Evolutionary conservation across 1,284 basidiomycete species (phyloP).

Genomic region (Schizophyllum commune): DNA sequence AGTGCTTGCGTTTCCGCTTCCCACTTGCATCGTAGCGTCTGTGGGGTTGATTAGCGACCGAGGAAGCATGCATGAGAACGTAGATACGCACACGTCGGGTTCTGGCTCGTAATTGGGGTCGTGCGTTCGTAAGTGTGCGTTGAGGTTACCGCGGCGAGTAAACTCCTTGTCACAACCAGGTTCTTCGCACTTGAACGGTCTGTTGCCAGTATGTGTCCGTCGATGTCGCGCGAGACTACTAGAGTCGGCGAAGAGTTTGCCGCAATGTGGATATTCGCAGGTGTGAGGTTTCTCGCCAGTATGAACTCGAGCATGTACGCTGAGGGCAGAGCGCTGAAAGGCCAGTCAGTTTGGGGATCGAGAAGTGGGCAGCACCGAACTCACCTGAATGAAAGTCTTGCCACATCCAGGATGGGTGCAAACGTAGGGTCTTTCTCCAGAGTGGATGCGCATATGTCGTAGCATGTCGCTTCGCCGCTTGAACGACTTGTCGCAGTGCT

Average conservation of each 20-base stretch:
- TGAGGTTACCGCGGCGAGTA: slow-evolving; percentile 72
- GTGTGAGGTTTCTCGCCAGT: slow-evolving; percentile 86
- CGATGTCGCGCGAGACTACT: slow-evolving; percentile 85
- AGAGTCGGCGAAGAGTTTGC: slow-evolving; percentile 80
- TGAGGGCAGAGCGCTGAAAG: slow-evolving; percentile 70
- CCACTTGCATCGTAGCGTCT: slow-evolving; percentile 73
- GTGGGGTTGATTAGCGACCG: slow-evolving; percentile 12
- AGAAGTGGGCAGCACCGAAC: slow-evolving; percentile 10
- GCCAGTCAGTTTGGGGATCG: slow-evolving; percentile 13
- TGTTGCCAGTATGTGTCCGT: slow-evolving; percentile 77
- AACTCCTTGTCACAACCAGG: slow-evolving; percentile 78
- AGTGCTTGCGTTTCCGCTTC: slow-evolving; percentile 48
- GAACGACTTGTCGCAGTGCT: slow-evolving; percentile 68
- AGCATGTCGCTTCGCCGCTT: slow-evolving; percentile 68
- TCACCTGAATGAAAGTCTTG: slow-evolving; percentile 81
- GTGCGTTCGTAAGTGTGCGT: slow-evolving; percentile 76
- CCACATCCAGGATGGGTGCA: slow-evolving; percentile 66
- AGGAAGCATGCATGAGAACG: slow-evolving; percentile 2
- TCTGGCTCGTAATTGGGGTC: slow-evolving; percentile 76
- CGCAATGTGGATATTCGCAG: slow-evolving; percentile 80
- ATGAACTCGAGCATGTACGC: slow-evolving; percentile 81
- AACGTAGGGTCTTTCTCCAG: slow-evolving; percentile 79
- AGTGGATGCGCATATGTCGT: slow-evolving; percentile 82
- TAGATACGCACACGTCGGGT: slow-evolving; percentile 60
- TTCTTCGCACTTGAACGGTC: slow-evolving; percentile 76